A percentile compares a stretch with the other conserved stretches of the same genome.
These are phyloP conservation scores for Suillus decipiens DNA, from an alignment of 768 basidiomycete genomes.

Conservation along the genomic window DNA sequence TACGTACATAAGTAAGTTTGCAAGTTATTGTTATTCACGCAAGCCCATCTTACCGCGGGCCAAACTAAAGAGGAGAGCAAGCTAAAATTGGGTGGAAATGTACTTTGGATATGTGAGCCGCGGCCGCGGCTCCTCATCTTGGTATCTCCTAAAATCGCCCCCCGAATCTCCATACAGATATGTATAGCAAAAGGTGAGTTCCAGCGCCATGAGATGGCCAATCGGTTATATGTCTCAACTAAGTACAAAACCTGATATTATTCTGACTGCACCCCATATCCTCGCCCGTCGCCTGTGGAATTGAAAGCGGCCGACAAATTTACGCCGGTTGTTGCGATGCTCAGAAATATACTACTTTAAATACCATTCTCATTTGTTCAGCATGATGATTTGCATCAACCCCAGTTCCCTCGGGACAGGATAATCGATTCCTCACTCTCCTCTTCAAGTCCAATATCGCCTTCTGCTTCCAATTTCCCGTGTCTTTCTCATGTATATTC, in stretches of 20 bases:
- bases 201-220: background rate
- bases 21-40: background rate
- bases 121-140: background rate
- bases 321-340: no score
- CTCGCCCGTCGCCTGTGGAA: slow-evolving; percentile 26
- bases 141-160: background rate
- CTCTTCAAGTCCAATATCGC: no score
- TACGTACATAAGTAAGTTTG: background rate
- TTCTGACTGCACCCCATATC: slow-evolving; percentile 28
- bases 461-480: background rate
- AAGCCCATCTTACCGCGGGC: background rate
- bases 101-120: background rate
- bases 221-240: background rate
- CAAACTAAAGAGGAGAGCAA: background rate
- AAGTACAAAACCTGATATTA: slow-evolving; percentile 15
- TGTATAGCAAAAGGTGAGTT: background rate
- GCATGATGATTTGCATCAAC: no score
- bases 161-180: background rate
- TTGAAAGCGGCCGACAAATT: no score
- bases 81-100: background rate
- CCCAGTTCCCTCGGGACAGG: no score
- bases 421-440: no score
- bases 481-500: background rate
- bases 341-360: no score
- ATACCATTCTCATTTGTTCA: no score